Conservation (phyloP, 2,329 filamentous ascomycete genomes). For the Colletotrichum sp. region DNA sequence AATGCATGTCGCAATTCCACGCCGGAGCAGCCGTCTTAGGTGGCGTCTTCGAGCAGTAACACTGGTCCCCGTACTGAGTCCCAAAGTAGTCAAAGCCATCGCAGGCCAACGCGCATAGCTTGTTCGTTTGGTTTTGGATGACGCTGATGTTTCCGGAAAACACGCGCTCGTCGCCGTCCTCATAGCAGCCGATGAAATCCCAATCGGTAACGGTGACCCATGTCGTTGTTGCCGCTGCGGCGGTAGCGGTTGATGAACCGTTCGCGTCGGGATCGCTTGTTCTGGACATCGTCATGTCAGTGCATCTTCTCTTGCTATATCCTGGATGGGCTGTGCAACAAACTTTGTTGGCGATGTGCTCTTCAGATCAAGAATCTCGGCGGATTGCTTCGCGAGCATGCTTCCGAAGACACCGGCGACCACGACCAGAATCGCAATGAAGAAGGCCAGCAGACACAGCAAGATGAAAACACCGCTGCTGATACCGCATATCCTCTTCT, state of each 20-base stretch:
- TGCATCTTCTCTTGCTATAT: neutral
- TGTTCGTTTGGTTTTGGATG: neutral
- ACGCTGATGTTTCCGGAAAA: neutral
- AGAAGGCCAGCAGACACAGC: neutral
- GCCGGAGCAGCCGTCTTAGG: neutral
- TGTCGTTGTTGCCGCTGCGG: neutral
- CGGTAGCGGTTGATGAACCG: neutral
- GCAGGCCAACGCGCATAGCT: neutral
- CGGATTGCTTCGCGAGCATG: conserved; percentile 1
- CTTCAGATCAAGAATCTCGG: neutral
- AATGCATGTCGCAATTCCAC: conserved; percentile 15
- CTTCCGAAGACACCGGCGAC: neutral
- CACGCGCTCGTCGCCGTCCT: conserved; percentile 2
- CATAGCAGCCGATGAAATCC: neutral
- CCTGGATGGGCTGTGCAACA: rapidly evolving
- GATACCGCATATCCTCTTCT: conserved; percentile 1
- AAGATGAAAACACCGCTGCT: neutral
- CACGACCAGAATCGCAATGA: neutral
- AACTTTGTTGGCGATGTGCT: neutral
- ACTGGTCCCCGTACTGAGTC: conserved; percentile 1
- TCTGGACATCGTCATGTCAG: neutral
- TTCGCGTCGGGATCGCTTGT: neutral
- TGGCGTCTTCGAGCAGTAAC: neutral
- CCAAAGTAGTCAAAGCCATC: neutral
- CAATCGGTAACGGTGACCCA: neutral